Evolutionary conservation across 176 grass and related monocot genomes (phyloP), one percentile per base, ranked within the genome.

Genomic region (Hyparrhenia diplandra): DNA sequence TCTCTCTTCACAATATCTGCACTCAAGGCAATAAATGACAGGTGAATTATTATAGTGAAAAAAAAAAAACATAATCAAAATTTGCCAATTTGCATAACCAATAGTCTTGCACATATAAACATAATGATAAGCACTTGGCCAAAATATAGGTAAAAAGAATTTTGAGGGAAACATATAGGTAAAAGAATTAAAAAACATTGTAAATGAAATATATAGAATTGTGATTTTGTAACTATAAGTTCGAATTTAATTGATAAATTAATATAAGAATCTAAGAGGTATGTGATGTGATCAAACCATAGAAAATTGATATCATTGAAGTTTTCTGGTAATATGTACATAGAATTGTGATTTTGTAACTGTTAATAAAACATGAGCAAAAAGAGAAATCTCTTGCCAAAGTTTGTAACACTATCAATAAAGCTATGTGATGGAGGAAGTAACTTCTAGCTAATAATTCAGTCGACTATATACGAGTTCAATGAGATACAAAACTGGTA

Each of bases 1-100:
- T 74, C 92, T 91, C 86, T 98, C 96, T 83, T 98, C 96, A 76
- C 96, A 98, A 75, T 93, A 98, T 83, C 96, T 98, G 83, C 75
- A 85, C 37, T 71, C 43, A 78, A 43, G 80, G 58, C 1, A 6
- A 82, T 36, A 86, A 28, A 67, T 67, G 46, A 65, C 42, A 64
- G 43, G 67, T 67, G n/a, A 60, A 30, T 35, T 65, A 85, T 27
- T 65, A 43, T 60, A 73, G 18, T 65, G 67, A 57, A 73, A 61
- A 72, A 70, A 34, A 32, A 77, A 64, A n/a, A n/a, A n/a, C n/a
- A n/a, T 77, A 34, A 10, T 57, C 34, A 65, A 71, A 78, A 77
- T 59, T 21, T 59, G 46, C 11, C 35, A 47, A 79, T 57, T 25
- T 28, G 58, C 49, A 74, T 67, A 82, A 73, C 47, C 8, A 55